These are phyloP conservation scores for Ophiostoma ulmi DNA, from an alignment of 2,329 filamentous ascomycete genomes.

Conservation along the genomic window DNA sequence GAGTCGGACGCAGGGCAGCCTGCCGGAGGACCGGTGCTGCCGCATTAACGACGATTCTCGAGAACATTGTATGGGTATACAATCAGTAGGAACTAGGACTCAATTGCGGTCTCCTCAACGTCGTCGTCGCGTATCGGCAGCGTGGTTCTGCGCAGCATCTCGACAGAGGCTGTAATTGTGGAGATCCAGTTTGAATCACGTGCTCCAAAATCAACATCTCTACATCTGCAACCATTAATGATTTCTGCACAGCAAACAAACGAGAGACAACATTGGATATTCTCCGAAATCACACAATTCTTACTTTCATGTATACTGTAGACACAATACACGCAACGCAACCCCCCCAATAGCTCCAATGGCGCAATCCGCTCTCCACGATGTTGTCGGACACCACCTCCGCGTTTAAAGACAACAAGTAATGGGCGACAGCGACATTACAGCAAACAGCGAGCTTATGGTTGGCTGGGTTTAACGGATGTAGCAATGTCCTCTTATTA, in stretches of 20 bases:
- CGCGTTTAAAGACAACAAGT: not conserved
- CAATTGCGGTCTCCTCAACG: not conserved
- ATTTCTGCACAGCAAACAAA: not conserved
- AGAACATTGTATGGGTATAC: not conserved
- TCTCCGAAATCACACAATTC: not conserved
- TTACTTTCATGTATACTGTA: not conserved
- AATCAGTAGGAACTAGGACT: not conserved
- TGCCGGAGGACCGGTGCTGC: conserved; percentile 19
- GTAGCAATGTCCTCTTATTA: not conserved
- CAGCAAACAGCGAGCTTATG: not conserved
- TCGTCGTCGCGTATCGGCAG: not conserved
- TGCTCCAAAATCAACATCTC: not conserved
- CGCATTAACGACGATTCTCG: not conserved
- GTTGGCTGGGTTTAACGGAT: conserved; percentile 4
- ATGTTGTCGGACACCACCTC: conserved; percentile 5
- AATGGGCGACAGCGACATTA: not conserved
- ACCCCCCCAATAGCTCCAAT: not conserved
- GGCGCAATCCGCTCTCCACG: conserved; percentile 2
- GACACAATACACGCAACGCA: not conserved
- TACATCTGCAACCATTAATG: not conserved
- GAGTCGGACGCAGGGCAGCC: conserved; percentile 13
- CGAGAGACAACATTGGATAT: not conserved
- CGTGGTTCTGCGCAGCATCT: not conserved
- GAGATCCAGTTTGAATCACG: not conserved
- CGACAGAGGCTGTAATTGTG: conserved; percentile 11